phyloP scores from a whole-genome alignment of 805 yeast species.

The Yamadazyma endophytica region DNA sequence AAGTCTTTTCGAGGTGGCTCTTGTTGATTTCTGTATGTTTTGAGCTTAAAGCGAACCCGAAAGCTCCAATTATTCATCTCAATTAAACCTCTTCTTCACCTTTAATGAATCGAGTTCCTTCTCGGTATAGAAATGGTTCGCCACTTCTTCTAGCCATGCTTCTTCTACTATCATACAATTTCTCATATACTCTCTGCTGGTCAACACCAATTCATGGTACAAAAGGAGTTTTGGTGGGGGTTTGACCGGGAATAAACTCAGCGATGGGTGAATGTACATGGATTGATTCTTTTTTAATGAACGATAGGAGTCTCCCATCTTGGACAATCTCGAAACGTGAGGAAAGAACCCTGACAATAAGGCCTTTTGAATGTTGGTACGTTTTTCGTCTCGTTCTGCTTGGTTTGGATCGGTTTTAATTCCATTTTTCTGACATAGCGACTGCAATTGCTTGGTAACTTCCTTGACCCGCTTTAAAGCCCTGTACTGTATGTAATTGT shows the following conservation, averaged over 20 bases:
- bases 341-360: slow-evolving; percentile 68
- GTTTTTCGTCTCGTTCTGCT: slow-evolving; percentile 13
- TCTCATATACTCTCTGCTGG: slow-evolving; percentile 86
- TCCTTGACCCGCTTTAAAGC: slow-evolving; percentile 65
- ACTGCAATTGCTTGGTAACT: slow-evolving; percentile 64
- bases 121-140: slow-evolving; percentile 52
- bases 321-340: slow-evolving; percentile 56
- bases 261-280: slow-evolving; percentile 85
- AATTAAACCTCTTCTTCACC: too few species aligned
- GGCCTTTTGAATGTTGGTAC: slow-evolving; percentile 43
- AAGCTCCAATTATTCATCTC: too few species aligned
- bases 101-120: slow-evolving; percentile 18
- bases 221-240: slow-evolving; percentile 74
- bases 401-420: slow-evolving; percentile 29
- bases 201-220: slow-evolving; percentile 79
- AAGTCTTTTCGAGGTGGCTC: too few species aligned
- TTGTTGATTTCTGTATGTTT: too few species aligned
- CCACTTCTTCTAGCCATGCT: slow-evolving; percentile 68
- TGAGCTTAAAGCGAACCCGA: too few species aligned
- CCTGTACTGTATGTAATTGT: slow-evolving; percentile 74
- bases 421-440: slow-evolving; percentile 54
- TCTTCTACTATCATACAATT: slow-evolving; percentile 72
- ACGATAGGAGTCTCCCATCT: slow-evolving; percentile 65
- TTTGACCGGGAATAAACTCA: slow-evolving; percentile 56
- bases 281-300: slow-evolving; percentile 63